Evolutionary conservation across 192 early-diverging fungal species (phyloP), one percentile per base, ranked within the genome.

Genomic region (Irineochytrium annulatum): DNA sequence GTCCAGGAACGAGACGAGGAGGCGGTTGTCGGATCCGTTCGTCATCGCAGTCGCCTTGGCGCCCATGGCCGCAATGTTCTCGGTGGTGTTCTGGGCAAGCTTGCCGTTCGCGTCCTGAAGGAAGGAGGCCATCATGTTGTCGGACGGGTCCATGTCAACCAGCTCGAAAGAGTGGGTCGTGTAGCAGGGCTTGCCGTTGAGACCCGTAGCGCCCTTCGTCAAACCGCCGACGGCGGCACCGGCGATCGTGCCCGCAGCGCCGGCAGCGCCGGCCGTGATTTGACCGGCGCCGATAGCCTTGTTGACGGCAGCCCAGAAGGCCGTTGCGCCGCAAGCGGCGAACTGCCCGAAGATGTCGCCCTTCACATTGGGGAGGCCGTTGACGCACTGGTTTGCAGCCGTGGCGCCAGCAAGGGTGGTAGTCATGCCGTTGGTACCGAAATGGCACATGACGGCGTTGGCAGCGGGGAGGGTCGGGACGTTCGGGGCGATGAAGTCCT

Each of bases 11-110:
- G 52, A 57, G 31, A 57, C 65, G n/a, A 75, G 52, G 28, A 75
- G 67, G 13, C 57, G 54, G 62, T 75, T 75, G 46, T 75, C 74
- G 44, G 48, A 55, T 13, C 74, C 74, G 51, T 75, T 75, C 16
- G 60, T 72, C 22, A 73, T 44, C 3, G 49, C 70, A 4, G 32
- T 60, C 14, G 70, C 59, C 31, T 44, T 33, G 1, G 61, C 60
- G 22, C 62, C 62, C 33, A 69, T 28, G 11, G 67, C 73, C 14
- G 64, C 57, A 14, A 45, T 34, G 52, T 73, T 73, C 1, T 45
- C 68, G 13, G 55, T 44, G 2, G 69, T 75, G 43, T 75, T 67
- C 58, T 75, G 74, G 6, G 69, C 74, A 46, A 65, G 48, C 31
- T 70, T 67, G 14, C 49, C 45, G 56, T 29, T 63, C 13, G 31